Conservation (phyloP, 2,329 filamentous ascomycete species). For the Leptographium galeiforme region DNA sequence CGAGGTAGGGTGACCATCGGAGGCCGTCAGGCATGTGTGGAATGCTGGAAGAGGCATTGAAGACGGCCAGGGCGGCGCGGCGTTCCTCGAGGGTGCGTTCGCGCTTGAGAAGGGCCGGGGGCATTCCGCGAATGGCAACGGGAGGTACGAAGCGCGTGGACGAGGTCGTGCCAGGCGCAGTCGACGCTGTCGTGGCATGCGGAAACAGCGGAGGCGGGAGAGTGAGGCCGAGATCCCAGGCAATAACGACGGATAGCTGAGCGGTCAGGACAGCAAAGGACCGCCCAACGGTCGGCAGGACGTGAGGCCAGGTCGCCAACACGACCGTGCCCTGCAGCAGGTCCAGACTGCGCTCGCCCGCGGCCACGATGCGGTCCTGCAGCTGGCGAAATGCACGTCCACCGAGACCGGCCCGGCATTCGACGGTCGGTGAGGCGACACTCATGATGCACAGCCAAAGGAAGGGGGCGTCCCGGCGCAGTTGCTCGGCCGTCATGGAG, state of each 20-base stretch:
- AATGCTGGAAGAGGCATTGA: slow-evolving; percentile 23
- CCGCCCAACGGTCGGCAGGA: neutral
- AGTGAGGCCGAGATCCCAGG: slow-evolving; percentile 31
- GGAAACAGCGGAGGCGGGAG: slow-evolving; percentile 6
- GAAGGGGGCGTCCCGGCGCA: slow-evolving; percentile 33
- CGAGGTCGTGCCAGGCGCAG: too few relatives aligned
- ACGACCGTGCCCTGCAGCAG: slow-evolving; percentile 35
- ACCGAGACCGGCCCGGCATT: slow-evolving; percentile 24
- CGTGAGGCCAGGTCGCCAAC: slow-evolving; percentile 28
- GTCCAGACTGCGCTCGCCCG: slow-evolving; percentile 34
- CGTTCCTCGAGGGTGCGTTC: slow-evolving; percentile 33
- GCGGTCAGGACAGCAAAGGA: slow-evolving; percentile 27
- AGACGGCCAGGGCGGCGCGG: slow-evolving; percentile 32
- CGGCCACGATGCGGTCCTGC: slow-evolving; percentile 30
- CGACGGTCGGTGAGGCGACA: slow-evolving; percentile 27
- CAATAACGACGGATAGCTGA: slow-evolving; percentile 27
- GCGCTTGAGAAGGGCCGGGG: slow-evolving; percentile 10
- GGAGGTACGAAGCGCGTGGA: neutral
- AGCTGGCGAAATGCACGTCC: slow-evolving; percentile 28
- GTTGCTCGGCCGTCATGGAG: slow-evolving; percentile 21
- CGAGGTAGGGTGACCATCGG: slow-evolving; percentile 44
- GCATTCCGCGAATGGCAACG: neutral
- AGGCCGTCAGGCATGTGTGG: slow-evolving; percentile 30
- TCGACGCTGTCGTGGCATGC: neutral
- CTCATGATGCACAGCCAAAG: slow-evolving; percentile 36